These are phyloP conservation scores for Incumbomyces delicatus DNA, from an alignment of 2,329 filamentous ascomycete genomes.

Conservation along the genomic window DNA sequence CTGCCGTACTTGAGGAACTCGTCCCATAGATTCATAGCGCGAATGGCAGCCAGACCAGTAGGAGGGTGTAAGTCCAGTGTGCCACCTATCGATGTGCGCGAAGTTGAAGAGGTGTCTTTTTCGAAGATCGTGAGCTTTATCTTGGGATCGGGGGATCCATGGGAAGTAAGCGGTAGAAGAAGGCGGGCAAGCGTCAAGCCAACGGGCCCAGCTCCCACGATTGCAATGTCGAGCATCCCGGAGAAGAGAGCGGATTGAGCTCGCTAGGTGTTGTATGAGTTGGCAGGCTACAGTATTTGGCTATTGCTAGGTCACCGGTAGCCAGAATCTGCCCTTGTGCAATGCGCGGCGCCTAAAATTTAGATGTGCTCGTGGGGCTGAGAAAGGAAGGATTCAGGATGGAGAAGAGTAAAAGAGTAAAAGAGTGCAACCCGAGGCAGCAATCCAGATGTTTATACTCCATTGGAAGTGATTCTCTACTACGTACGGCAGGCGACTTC, in stretches of 20 bases:
- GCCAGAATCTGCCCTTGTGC: too few species aligned
- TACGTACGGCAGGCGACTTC: too few species aligned
- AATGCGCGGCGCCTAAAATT: too few species aligned
- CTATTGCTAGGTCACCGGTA: too few species aligned
- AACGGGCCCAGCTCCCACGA: constrained; percentile 26
- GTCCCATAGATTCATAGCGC: constrained; percentile 25
- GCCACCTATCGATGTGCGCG: constrained; percentile 26
- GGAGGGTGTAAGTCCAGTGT: constrained; percentile 28
- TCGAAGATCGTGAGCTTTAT: constrained; percentile 25
- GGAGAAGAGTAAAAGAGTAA: too few species aligned
- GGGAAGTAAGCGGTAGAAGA: constrained; percentile 17
- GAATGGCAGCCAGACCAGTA: constrained; percentile 27
- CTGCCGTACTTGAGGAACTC: constrained; percentile 25
- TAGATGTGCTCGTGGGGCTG: too few species aligned
- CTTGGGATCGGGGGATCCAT: constrained; percentile 1
- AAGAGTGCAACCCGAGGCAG: too few species aligned
- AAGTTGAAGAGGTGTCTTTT: constrained; percentile 21
- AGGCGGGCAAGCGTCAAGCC: constrained; percentile 29
- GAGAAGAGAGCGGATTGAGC: not conserved
- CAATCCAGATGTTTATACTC: too few species aligned
- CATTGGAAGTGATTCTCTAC: too few species aligned
- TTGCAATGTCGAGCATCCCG: constrained; percentile 23
- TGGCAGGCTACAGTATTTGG: too few species aligned
- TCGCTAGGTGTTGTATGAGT: too few species aligned
- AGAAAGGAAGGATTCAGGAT: too few species aligned